These are phyloP conservation scores for Yarrowia yakushimensis DNA, from an alignment of 805 yeast genomes.

Conservation along the genomic window DNA sequence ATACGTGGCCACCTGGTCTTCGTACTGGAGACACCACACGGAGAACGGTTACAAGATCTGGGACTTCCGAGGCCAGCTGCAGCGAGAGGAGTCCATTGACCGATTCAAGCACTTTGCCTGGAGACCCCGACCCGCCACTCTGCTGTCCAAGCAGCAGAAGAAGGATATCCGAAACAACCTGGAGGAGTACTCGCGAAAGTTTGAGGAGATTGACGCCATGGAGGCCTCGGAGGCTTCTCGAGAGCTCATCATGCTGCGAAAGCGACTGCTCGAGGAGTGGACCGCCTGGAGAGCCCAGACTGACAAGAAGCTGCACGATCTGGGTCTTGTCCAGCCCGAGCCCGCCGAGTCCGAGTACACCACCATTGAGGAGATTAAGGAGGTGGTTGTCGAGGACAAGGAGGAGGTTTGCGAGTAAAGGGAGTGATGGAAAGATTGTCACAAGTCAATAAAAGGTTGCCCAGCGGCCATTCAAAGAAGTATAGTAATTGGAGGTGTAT, in stretches of 20 bases:
- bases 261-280: constrained; percentile 84
- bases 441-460: too few relatives aligned
- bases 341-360: constrained; percentile 50
- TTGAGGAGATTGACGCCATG: constrained; percentile 93
- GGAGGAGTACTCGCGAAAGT: constrained; percentile 84
- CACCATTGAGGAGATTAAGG: constrained; percentile 73
- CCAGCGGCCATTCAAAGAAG: too few relatives aligned
- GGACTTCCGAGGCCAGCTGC: constrained; percentile 74
- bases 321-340: constrained; percentile 44
- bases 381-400: constrained; percentile 50
- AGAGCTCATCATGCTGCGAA: constrained; percentile 81
- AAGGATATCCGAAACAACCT: constrained; percentile 88
- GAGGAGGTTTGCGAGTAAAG: constrained; percentile 36
- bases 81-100: constrained; percentile 74
- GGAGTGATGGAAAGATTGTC: too few relatives aligned
- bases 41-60: constrained; percentile 89
- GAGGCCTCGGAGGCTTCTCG: constrained; percentile 89
- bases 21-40: constrained; percentile 74
- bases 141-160: constrained; percentile 71
- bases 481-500: too few relatives aligned
- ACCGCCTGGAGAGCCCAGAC: constrained; percentile 62
- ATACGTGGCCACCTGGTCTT: constrained; percentile 82
- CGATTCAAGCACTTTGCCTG: constrained; percentile 86
- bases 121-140: constrained; percentile 94
- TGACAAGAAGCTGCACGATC: constrained; percentile 45